Percentiles rank a stretch among this genome's conserved stretches.
Conservation (phyloP, 495 filamentous ascomycete species). For the Talaromyces proteolyticus region DNA sequence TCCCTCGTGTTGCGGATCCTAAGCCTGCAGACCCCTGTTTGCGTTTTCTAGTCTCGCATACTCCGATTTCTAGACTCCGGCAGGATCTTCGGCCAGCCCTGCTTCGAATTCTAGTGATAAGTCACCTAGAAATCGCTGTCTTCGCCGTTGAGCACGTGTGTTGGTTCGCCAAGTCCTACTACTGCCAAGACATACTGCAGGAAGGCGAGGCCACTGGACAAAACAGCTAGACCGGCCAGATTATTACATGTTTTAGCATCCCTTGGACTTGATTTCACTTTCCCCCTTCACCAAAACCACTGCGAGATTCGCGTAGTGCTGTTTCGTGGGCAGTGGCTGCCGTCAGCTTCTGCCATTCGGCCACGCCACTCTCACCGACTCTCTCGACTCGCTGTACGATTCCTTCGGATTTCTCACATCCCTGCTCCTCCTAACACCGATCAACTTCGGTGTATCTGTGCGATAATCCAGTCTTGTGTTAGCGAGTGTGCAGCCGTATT, state of each 20-base stretch:
- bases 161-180: neutral
- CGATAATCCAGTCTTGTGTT: neutral
- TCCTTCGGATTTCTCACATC: neutral
- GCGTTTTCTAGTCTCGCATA: too few species aligned
- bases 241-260: too few species aligned
- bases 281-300: neutral
- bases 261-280: too few species aligned
- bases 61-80: too few species aligned
- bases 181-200: neutral
- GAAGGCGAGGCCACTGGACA: neutral
- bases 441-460: neutral
- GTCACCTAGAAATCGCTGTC: neutral
- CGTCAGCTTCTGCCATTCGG: neutral
- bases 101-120: neutral
- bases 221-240: neutral
- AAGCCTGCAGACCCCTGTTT: too few species aligned
- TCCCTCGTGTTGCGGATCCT: too few species aligned
- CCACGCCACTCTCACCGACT: neutral
- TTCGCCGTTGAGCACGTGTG: neutral
- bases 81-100: too few species aligned
- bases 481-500: too few species aligned
- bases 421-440: neutral
- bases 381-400: neutral
- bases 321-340: neutral
- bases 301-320: neutral